Base-by-base conservation (phyloP, 1,284 basidiomycete genomes). In the Cryptococcus amylolentus region DNA sequence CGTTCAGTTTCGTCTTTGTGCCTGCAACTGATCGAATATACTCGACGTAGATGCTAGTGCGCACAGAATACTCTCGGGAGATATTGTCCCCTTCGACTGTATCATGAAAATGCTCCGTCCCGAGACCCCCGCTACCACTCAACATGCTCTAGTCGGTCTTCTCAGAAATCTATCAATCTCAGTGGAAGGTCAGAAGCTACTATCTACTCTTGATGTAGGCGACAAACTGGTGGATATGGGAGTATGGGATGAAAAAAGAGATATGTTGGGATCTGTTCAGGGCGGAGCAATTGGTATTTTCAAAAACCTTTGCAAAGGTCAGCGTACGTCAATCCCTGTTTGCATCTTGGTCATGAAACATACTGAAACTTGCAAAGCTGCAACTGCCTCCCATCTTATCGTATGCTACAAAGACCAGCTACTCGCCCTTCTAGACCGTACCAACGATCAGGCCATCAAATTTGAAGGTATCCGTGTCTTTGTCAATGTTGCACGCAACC, bases 391-490 rank as follows among this genome's bases (percentile, higher is more conserved):
- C 66, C n/a, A 47, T 61, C 51, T 53, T 46, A 45, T 63, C 50
- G 51, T 47, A 8, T 45, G 63, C 48, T 31, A 42, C 31, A 44
- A 42, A 57, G 78, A 83, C 13, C 84, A 86, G 54, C 83, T 97
- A 26, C 79, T 95, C 35, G 83, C 83, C 4, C 81, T 98, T 35
- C 82, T 88, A 37, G 81, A 81, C 51, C 86, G 91, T 43, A 88
- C 91, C 2, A 88, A 95, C 67, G 87, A 88, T 31, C 80, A 89
- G 5, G 84, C 90, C 0, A 81, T 95, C 37, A 88, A 87, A 75
- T 90, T 89, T 69, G 95, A 98, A 78, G 88, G 88, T 23, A 89
- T 91, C 13, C 86, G 94, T 12, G 84, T 95, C 1, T 80, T 96
- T 52, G 89, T 91, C 62, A 92, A 93, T 71, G 82, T 86, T 31